Base-by-base conservation (phyloP, 768 basidiomycete species). In the Pisolithus tinctorius region DNA sequence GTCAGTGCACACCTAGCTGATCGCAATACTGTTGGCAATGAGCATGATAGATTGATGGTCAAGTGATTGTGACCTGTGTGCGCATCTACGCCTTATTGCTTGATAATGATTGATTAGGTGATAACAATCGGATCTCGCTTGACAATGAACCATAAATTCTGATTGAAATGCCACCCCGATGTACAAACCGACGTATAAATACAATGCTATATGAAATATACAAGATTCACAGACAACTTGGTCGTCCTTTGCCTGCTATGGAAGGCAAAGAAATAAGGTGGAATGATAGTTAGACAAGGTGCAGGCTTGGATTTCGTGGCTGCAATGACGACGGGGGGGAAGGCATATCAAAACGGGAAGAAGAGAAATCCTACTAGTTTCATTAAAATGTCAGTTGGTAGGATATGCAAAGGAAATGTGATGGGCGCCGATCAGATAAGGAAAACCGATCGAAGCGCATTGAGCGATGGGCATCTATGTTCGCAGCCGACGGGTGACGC, bases 191-290 rank as follows among this genome's bases (percentile, higher is more conserved):
- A 31, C 36, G 50, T 38, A 43, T 45, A 46, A 40, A 50, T 31
- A 61, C 63, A 65, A 40, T 45, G 53, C 57, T 53, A 47, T 55
- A 51, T 30, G 38, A 56, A 49, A 56, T 55, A 56, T 56, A 57
- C 56, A 61, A 40, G 34, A 25, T 39, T 4, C 26, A 45, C 45
- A 34, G 45, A 47, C 45, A 38, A 25, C 34, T 29, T 38, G 36
- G 34, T 17, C 36, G 48, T 25, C 34, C 20, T 47, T 14, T 25
- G 43, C 41, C 17, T 23, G 43, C 20, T 26, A 20, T 38, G 3
- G 38, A 30, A 23, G 16, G 47, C 38, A 40, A 48, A 51, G n/a
- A 50, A 49, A 45, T 55, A 49, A 46, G 36, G 45, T 36, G 14
- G 40, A 55, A 56, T 56, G 45, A 58, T 56, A 45, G 60, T 58